These are phyloP conservation scores for Vaccinium darrowii DNA, from an alignment of 148 eudicot species.

Conservation along the genomic window DNA sequence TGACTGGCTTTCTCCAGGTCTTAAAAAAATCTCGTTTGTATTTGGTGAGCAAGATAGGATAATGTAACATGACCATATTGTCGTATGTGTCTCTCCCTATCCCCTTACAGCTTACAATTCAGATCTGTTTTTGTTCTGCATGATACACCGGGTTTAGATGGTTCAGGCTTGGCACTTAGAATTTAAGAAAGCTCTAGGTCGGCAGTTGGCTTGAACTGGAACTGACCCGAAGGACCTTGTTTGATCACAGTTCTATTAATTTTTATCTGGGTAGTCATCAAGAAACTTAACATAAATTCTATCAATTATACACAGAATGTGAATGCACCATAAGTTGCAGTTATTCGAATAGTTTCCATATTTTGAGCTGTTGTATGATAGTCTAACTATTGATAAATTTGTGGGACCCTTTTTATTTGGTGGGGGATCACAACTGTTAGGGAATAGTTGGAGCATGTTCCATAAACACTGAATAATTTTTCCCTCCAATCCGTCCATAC, in stretches of 20 bases:
- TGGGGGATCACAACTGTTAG: neutral
- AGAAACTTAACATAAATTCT: neutral
- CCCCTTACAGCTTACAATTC: neutral
- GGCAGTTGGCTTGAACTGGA: neutral
- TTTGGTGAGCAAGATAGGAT: neutral
- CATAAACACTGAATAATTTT: neutral
- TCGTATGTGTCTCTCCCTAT: neutral
- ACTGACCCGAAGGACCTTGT: slow-evolving; percentile 2
- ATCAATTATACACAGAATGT: neutral
- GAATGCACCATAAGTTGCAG: neutral
- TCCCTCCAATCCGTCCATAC: neutral
- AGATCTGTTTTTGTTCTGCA: neutral
- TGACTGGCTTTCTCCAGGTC: neutral
- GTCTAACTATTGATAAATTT: neutral
- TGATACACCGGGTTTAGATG: neutral
- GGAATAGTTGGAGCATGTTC: neutral
- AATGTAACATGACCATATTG: neutral
- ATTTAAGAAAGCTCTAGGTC: neutral
- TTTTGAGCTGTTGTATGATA: neutral
- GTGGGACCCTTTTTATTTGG: too few species aligned
- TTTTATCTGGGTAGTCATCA: neutral
- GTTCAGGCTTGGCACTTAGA: neutral
- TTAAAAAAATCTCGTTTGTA: neutral
- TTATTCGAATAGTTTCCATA: neutral
- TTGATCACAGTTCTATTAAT: neutral